Base-by-base conservation (phyloP, 768 basidiomycete genomes). In the Rhodotorula babjevae region DNA sequence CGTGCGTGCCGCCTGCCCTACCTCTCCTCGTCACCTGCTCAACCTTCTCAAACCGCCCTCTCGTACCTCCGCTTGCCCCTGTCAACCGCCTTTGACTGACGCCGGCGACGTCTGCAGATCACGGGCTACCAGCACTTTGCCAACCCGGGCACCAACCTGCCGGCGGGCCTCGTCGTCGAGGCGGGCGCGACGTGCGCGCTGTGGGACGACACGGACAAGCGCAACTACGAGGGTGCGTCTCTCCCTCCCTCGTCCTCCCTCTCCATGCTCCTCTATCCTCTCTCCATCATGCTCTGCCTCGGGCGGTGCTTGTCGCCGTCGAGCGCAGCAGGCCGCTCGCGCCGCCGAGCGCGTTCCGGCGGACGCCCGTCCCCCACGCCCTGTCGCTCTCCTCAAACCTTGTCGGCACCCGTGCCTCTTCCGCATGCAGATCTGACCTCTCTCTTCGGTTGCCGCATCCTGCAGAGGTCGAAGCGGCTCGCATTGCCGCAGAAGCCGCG, bases 381-480 rank as follows among this genome's bases (percentile, higher is more conserved):
- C 47, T 49, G 47, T 21, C 19, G 19, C 23, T 49, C 47, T 18
- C 47, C 47, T 25, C 50, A 6, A 52, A 52, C 50, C 50, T 52
- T 52, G 47, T 49, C 4, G 2, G 2, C 50, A 3, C 10, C 25
- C 29, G 31, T 29, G 14, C n/a, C 29, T 10, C 2, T 12, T 21
- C 11, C 25, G n/a, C n/a, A n/a, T n/a, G n/a, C n/a, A n/a, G 58
- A 14, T 42, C 42, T 60, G 15, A 31, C 40, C 55, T 31, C 29
- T 19, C 29, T 31, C 55, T 6, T 25, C 11, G 23, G 12, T 52
- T 12, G 23, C 7, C 25, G 50, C 25, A 12, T 23, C 21, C 12
- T 6, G 9, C 58, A 44, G 63, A 60, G 29, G 63, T 78, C 60
- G 77, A 78, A 61, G 70, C 69, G 3, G 77, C 77, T 7, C 74